Conservation (phyloP, 2,329 filamentous ascomycete species). For the Epichloe amarillans region DNA sequence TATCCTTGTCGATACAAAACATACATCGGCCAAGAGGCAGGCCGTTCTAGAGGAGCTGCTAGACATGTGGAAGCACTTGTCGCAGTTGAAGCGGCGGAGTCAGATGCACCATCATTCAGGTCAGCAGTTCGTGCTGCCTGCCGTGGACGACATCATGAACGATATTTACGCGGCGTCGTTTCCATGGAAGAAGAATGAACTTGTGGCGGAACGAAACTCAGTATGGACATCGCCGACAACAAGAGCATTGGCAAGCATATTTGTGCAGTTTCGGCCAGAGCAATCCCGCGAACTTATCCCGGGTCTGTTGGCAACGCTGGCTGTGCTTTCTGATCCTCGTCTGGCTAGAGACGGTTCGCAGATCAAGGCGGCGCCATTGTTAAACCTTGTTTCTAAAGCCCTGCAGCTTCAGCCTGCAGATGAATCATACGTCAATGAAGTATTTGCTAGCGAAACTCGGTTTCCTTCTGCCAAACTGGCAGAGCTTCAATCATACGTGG, state of each 20-base stretch:
- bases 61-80: slow-evolving; percentile 24
- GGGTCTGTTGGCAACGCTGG: slow-evolving; percentile 19
- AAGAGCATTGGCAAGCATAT: slow-evolving; percentile 17
- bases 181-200: neutral
- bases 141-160: slow-evolving; percentile 14
- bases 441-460: slow-evolving; percentile 8
- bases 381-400: slow-evolving; percentile 15
- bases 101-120: slow-evolving; percentile 8
- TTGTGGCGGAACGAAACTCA: neutral
- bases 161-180: slow-evolving; percentile 5
- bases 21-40: slow-evolving; percentile 7
- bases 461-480: slow-evolving; percentile 10
- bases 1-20: slow-evolving; percentile 8
- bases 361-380: slow-evolving; percentile 15
- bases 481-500: slow-evolving; percentile 15
- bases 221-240: slow-evolving; percentile 6
- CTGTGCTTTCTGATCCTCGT: slow-evolving; percentile 17
- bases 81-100: slow-evolving; percentile 19
- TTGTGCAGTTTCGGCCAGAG: slow-evolving; percentile 16
- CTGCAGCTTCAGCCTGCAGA: slow-evolving; percentile 10
- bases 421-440: slow-evolving; percentile 9
- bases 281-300: slow-evolving; percentile 16
- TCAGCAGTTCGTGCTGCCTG: slow-evolving; percentile 19
- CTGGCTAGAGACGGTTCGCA: slow-evolving; percentile 6
- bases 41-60: slow-evolving; percentile 17